Evolutionary conservation across 176 grass and related monocot genomes (phyloP).

Genomic region (Avena insularis): DNA sequence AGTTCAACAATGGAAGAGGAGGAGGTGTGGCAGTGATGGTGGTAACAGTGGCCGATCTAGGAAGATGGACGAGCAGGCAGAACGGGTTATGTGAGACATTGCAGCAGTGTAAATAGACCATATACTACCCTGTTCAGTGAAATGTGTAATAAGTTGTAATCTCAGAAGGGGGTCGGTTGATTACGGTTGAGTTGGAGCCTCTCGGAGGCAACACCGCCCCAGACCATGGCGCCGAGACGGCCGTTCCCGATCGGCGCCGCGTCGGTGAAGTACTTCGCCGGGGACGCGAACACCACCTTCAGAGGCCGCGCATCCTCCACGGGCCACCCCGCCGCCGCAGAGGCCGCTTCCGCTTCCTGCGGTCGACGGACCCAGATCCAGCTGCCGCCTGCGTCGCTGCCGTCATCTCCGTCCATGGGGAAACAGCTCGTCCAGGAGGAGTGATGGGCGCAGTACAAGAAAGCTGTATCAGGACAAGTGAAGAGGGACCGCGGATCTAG

Average conservation of each 20-base stretch:
- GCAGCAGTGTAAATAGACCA: too few relatives aligned
- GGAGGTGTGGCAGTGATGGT: too few relatives aligned
- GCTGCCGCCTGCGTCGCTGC: conserved; percentile 44
- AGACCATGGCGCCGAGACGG: conserved; percentile 79
- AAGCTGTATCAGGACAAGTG: neutral
- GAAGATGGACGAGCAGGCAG: too few relatives aligned
- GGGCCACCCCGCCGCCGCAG: conserved; percentile 35
- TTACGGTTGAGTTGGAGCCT: conserved; percentile 92
- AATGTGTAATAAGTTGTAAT: neutral
- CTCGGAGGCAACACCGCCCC: conserved; percentile 81
- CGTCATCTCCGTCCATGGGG: conserved; percentile 25
- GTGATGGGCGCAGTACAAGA: conserved; percentile 2
- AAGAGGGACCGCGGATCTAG: neutral
- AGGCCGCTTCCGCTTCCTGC: conserved; percentile 50
- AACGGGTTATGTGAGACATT: too few relatives aligned
- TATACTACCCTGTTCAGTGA: too few relatives aligned
- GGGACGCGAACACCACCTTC: conserved; percentile 71
- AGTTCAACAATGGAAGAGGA: too few relatives aligned
- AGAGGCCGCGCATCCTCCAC: conserved; percentile 51
- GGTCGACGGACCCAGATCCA: conserved; percentile 71
- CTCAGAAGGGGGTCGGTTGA: neutral
- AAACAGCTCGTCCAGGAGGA: conserved; percentile 6
- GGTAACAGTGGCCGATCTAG: too few relatives aligned
- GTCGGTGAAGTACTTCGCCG: conserved; percentile 77
- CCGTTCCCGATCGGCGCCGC: conserved; percentile 85